phyloP scores from a whole-genome alignment of 441 rosid species.

The Manihot esculenta region DNA sequence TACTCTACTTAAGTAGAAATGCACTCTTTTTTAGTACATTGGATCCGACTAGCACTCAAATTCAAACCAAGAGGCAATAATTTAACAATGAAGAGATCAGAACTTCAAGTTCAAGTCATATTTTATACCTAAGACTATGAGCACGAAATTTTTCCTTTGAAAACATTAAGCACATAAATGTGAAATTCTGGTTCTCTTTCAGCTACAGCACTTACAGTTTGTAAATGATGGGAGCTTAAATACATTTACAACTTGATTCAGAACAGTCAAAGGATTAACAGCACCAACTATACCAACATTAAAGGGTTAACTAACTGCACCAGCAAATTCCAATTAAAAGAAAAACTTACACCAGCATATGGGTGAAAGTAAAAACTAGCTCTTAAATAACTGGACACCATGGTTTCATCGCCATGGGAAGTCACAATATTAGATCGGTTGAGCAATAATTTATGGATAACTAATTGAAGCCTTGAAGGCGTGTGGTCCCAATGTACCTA shows the following conservation, averaged over 20 bases:
- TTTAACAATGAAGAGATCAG: too few relatives aligned
- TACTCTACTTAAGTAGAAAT: too few relatives aligned
- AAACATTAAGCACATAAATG: not conserved
- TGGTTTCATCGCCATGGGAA: not conserved
- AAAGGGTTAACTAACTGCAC: slow-evolving; percentile 4
- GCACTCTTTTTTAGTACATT: too few relatives aligned
- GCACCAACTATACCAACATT: not conserved
- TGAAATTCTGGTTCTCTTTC: slow-evolving; percentile 5
- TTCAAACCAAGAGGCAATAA: too few relatives aligned
- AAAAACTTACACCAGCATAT: too few relatives aligned
- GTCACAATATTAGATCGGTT: not conserved
- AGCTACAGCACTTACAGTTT: not conserved
- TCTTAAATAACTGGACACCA: not conserved
- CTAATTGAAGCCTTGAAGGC: not conserved
- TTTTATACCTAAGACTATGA: not conserved
- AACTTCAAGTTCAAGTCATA: too few relatives aligned
- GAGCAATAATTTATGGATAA: not conserved
- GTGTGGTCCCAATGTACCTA: not conserved
- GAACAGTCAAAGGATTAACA: not conserved
- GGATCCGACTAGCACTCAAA: too few relatives aligned
- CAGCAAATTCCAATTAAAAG: not conserved
- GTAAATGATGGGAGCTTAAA: not conserved
- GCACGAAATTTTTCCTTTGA: not conserved
- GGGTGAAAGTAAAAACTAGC: not conserved
- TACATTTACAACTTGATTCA: not conserved